phyloP scores from a whole-genome alignment of 202 grass and related monocot species.

The Dendrocalamus latiflorus region DNA sequence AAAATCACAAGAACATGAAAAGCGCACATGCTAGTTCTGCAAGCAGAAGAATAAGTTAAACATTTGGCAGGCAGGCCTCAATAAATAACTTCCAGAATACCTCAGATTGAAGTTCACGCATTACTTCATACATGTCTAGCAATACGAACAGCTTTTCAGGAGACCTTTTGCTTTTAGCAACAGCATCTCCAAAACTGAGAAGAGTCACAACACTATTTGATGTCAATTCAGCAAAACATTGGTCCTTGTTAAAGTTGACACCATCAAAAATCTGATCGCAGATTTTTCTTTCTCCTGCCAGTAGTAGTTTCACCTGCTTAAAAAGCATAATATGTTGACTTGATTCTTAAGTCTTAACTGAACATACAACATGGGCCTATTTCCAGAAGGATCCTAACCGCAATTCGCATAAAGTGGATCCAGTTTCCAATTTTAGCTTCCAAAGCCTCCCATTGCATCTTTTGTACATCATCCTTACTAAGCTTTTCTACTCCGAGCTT shows the following conservation, averaged over 20 bases:
- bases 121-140: constrained; percentile 60
- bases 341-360: constrained; percentile 13
- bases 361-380: neutral
- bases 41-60: too few relatives aligned
- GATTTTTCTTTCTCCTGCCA: constrained; percentile 45
- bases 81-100: neutral
- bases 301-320: constrained; percentile 46
- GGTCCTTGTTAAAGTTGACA: constrained; percentile 31
- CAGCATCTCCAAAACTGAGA: constrained; percentile 51
- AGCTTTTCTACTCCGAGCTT: constrained; percentile 80
- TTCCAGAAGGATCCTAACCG: constrained; percentile 43
- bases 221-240: constrained; percentile 25
- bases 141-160: constrained; percentile 57
- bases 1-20: constrained; percentile 1
- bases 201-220: constrained; percentile 32
- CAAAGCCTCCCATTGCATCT: constrained; percentile 85
- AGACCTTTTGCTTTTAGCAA: constrained; percentile 52
- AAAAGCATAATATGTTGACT: constrained; percentile 22
- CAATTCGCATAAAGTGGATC: constrained; percentile 89
- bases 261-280: constrained; percentile 48
- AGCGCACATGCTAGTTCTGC: too few relatives aligned
- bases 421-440: constrained; percentile 89
- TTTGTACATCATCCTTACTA: constrained; percentile 91
- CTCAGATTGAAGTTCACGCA: neutral
- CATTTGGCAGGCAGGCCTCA: too few relatives aligned